Evolutionary conservation across 2,329 filamentous ascomycete genomes (phyloP).

Genomic region (Botrytis fabae): DNA sequence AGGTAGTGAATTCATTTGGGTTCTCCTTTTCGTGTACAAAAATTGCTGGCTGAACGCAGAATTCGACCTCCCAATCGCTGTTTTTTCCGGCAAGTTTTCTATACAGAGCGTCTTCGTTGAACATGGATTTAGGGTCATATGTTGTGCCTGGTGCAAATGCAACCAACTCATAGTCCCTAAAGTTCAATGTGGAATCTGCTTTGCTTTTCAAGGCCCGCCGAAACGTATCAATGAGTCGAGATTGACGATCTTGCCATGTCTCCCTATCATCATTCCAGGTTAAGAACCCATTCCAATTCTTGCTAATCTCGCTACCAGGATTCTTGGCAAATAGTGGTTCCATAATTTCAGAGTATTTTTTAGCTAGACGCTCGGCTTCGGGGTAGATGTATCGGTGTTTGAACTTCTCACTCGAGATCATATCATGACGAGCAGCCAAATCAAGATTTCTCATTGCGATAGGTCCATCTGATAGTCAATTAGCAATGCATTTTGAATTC

Average conservation of each 20-base stretch:
- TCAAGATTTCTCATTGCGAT: slow-evolving; percentile 25
- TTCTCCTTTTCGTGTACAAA: not conserved
- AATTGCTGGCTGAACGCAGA: slow-evolving; percentile 7
- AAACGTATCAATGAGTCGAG: slow-evolving; percentile 23
- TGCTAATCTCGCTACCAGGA: not conserved
- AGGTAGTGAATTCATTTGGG: not conserved
- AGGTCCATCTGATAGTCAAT: slow-evolving; percentile 21
- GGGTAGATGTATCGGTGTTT: not conserved
- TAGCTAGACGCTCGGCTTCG: slow-evolving; percentile 14
- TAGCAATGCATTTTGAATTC: not conserved
- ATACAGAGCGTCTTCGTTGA: slow-evolving; percentile 15
- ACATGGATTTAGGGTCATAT: slow-evolving; percentile 25
- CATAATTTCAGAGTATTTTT: slow-evolving; percentile 22
- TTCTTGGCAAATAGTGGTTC: slow-evolving; percentile 25
- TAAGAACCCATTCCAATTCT: slow-evolving; percentile 21
- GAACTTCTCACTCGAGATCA: slow-evolving; percentile 19
- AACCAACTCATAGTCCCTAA: slow-evolving; percentile 28
- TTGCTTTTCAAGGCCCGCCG: slow-evolving; percentile 23
- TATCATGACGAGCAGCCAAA: slow-evolving; percentile 13
- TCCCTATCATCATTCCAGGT: slow-evolving; percentile 23
- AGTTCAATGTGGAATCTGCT: slow-evolving; percentile 27
- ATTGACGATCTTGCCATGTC: slow-evolving; percentile 18
- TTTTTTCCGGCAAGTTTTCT: not conserved
- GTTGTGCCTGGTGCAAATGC: slow-evolving; percentile 23
- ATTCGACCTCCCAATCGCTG: not conserved